These are phyloP conservation scores for Amylocarpus encephaloides DNA, from an alignment of 2,329 filamentous ascomycete species.

Conservation along the genomic window DNA sequence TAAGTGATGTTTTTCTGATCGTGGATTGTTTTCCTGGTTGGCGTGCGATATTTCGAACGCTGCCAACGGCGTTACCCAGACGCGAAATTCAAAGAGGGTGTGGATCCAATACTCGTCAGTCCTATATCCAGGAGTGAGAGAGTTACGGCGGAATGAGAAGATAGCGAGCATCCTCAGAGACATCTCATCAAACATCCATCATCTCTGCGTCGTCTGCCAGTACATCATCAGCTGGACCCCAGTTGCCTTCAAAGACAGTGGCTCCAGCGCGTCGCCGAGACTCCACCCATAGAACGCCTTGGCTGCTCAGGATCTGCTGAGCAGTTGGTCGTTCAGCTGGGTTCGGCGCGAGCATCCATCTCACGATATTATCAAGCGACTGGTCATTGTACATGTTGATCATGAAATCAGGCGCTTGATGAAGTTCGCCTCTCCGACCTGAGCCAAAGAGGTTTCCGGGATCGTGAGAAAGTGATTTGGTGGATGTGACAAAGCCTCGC, in stretches of 20 bases:
- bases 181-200: constrained; percentile 31
- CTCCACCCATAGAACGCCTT: constrained; percentile 75
- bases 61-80: constrained; percentile 22
- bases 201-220: constrained; percentile 33
- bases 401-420: constrained; percentile 82
- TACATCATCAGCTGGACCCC: constrained; percentile 66
- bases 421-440: constrained; percentile 48
- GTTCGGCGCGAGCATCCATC: constrained; percentile 78
- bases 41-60: constrained; percentile 16
- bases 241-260: constrained; percentile 94
- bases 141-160: constrained; percentile 14
- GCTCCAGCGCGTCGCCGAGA: constrained; percentile 74
- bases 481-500: constrained; percentile 26
- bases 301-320: constrained; percentile 64
- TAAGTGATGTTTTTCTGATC: constrained; percentile 14
- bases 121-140: constrained; percentile 28
- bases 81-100: constrained; percentile 17
- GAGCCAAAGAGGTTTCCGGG: constrained; percentile 33
- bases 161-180: constrained; percentile 14
- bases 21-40: constrained; percentile 3
- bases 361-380: constrained; percentile 77
- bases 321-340: constrained; percentile 68
- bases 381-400: constrained; percentile 62
- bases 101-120: constrained; percentile 26
- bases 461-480: constrained; percentile 30